phyloP scores from a whole-genome alignment of 108 stramenopile genomes.

The Discostella pseudostelligera region DNA sequence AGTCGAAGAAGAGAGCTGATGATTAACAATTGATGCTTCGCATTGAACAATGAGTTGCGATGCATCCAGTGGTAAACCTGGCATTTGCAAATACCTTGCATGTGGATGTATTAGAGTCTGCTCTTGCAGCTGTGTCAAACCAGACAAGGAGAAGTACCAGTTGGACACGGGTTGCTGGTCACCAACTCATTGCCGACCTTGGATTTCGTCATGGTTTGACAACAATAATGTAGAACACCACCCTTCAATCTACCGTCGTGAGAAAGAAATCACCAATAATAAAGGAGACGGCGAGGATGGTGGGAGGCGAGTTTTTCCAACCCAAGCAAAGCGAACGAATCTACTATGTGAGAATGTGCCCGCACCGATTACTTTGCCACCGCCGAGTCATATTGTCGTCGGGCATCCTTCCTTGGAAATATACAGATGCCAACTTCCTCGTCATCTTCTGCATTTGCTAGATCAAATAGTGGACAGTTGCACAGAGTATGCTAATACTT shows the following conservation, averaged over 20 bases:
- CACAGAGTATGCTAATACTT: slow-evolving; percentile 47
- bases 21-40: too few species aligned
- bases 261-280: background rate
- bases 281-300: background rate
- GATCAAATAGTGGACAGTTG: slow-evolving; percentile 59
- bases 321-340: slow-evolving; percentile 16
- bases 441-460: slow-evolving; percentile 39
- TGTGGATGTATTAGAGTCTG: slow-evolving; percentile 16
- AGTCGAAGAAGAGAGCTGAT: too few species aligned
- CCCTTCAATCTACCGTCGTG: background rate
- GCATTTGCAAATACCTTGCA: slow-evolving; percentile 4
- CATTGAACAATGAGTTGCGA: too few species aligned
- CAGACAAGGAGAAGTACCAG: slow-evolving; percentile 2
- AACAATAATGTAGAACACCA: background rate
- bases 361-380: background rate
- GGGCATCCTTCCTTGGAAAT: slow-evolving; percentile 62
- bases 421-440: slow-evolving; percentile 59
- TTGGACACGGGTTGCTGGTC: slow-evolving; percentile 1
- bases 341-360: slow-evolving; percentile 4
- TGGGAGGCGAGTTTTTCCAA: slow-evolving; percentile 16
- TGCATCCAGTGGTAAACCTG: background rate
- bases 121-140: slow-evolving; percentile 8
- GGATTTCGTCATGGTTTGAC: slow-evolving; percentile 20
- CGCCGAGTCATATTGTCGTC: slow-evolving; percentile 32
- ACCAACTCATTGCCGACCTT: slow-evolving; percentile 12